phyloP scores from a whole-genome alignment of 1,284 basidiomycete genomes.

The Marasmius fiardii region DNA sequence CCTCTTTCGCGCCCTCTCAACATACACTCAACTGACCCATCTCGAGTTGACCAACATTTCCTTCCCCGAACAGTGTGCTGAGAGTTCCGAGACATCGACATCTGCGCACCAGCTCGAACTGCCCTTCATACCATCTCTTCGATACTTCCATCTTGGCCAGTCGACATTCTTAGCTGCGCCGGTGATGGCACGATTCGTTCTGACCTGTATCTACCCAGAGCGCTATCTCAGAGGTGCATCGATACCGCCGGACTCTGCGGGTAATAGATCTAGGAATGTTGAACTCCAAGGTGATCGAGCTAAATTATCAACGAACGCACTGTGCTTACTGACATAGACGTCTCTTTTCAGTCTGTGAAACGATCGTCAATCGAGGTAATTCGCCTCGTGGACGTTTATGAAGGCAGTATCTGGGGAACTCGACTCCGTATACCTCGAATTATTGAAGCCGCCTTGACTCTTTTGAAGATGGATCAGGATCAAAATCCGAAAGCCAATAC shows the following conservation, averaged over 20 bases:
- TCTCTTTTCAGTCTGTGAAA: no score
- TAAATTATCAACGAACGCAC: no score
- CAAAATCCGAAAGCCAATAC: background rate
- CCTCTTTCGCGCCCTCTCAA: slow-evolving; percentile 28
- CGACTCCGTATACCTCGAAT: slow-evolving; percentile 9
- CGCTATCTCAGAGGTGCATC: background rate
- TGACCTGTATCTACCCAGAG: background rate
- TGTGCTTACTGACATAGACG: no score
- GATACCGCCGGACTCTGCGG: background rate
- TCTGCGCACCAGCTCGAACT: background rate
- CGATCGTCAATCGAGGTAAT: background rate
- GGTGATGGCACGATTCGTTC: slow-evolving; percentile 6
- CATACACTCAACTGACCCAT: slow-evolving; percentile 11
- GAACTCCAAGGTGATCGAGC: no score
- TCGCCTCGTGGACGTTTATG: slow-evolving; percentile 10
- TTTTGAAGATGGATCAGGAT: background rate
- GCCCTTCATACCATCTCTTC: slow-evolving; percentile 9
- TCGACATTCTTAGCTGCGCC: slow-evolving; percentile 9
- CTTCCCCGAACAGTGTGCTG: slow-evolving; percentile 4
- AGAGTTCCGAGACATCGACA: background rate
- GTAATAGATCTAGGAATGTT: background rate
- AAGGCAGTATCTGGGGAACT: slow-evolving; percentile 13
- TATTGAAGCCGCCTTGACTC: background rate
- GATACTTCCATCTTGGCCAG: slow-evolving; percentile 8
- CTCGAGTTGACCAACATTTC: slow-evolving; percentile 13